Percentiles rank a stretch among this genome's conserved stretches.
These are phyloP conservation scores for Tarenaya hassleriana DNA, from an alignment of 345 rosid genomes.

Conservation along the genomic window DNA sequence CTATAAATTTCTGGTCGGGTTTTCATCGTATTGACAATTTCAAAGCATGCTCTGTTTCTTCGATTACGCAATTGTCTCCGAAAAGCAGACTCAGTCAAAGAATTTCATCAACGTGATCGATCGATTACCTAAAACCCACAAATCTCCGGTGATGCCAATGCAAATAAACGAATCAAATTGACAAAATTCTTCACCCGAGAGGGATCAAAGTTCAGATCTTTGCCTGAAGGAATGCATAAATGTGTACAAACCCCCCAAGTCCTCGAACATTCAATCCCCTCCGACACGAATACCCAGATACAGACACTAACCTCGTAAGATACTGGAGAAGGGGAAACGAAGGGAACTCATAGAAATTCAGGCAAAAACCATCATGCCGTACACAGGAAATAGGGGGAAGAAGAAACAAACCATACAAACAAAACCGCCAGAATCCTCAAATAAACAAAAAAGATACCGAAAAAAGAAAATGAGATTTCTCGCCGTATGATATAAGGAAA, in stretches of 20 bases:
- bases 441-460: constrained; percentile 1
- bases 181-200: constrained; percentile 6
- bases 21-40: not conserved
- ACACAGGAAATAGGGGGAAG: no score
- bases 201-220: not conserved
- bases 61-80: no score
- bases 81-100: not conserved
- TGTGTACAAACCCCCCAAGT: not conserved
- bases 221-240: constrained; percentile 7
- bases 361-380: no score
- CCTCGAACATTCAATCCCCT: no score
- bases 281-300: no score
- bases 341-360: no score
- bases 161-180: not conserved
- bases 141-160: not conserved
- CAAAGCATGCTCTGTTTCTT: no score
- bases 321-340: no score
- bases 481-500: constrained; percentile 3
- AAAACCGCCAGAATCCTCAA: no score
- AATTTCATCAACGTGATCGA: not conserved
- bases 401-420: no score
- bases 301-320: no score
- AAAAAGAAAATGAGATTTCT: not conserved
- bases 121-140: no score
- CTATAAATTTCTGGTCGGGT: not conserved